Evolutionary conservation across 352 stramenopile genomes (phyloP), one percentile per base, ranked within the genome.

Genomic region (Pythium apleroticum): DNA sequence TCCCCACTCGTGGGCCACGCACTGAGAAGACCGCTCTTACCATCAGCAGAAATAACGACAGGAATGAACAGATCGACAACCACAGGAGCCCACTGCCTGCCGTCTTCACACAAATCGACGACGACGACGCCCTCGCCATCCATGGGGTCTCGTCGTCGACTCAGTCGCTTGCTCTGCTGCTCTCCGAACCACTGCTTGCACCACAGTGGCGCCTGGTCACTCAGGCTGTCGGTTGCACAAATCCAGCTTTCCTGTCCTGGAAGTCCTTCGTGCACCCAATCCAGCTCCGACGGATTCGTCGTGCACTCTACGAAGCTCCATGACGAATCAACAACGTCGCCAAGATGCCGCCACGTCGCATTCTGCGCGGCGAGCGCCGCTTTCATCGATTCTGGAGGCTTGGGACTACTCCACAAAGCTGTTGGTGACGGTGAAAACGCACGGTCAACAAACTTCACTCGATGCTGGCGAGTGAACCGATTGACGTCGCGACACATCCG

Each of bases 31-130:
- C 55, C 62, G 17, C 55, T 35, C 24, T 33, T 4, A 0, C 14
- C 10, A 10, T 24, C 25, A 6, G 22, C 69, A 30, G 80, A 45
- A 15, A 73, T 62, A 33, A 90, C 76, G 0, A 62, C 55, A 41
- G 79, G 81, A 1, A 78, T 35, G 35, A 78, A 84, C 17, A 86
- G 41, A 45, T 90, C 81, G 24, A 87, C 33, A 20, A 88, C 48
- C 1, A 88, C 20, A n/a, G 20, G 19, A 3, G 19, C 15, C 30
- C 20, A 37, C 25, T 65, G 8, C 22, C 8, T 45, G n/a, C 49
- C 28, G 19, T 53, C 22, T 24, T 17, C 37, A 45, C 37, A 52
- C 9, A 70, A 24, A 55, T 37, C 48, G 22, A 70, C 48, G 15
- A 4, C 6, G 37, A 63, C 48, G 0, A 63, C 53, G 31, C 50